These are phyloP conservation scores for Actinidia polygama DNA, from an alignment of 179 eudicot genomes.

Conservation along the genomic window DNA sequence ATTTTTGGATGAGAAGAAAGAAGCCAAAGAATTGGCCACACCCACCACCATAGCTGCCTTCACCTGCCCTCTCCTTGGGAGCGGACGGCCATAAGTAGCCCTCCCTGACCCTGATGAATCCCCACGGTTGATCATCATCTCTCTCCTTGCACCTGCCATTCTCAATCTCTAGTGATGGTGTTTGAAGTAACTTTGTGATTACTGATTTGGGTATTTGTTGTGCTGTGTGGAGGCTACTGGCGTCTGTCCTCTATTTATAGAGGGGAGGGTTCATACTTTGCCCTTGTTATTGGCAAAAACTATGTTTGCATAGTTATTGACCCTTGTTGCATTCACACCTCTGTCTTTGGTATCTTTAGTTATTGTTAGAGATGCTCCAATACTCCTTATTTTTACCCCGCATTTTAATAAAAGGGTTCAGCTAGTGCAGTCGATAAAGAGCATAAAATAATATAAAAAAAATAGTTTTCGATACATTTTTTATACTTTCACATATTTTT, in stretches of 20 bases:
- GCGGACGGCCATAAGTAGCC: not conserved
- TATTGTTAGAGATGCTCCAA: too few relatives aligned
- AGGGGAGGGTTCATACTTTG: not conserved
- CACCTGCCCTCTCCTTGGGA: slow-evolving; percentile 6
- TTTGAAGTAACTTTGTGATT: too few relatives aligned
- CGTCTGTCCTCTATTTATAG: not conserved
- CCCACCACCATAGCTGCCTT: slow-evolving; percentile 24
- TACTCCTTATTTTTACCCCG: too few relatives aligned
- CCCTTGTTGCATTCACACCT: not conserved
- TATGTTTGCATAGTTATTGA: not conserved
- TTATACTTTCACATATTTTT: too few relatives aligned
- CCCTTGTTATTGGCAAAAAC: not conserved
- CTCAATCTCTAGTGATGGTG: not conserved
- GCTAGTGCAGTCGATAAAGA: too few relatives aligned
- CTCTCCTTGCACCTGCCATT: slow-evolving; percentile 12
- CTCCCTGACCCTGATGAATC: not conserved
- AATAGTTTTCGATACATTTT: too few relatives aligned
- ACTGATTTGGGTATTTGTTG: too few relatives aligned
- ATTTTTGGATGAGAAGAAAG: slow-evolving; percentile 20
- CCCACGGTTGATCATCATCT: not conserved
- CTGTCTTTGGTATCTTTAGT: not conserved
- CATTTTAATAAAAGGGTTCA: too few relatives aligned
- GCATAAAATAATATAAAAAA: too few relatives aligned
- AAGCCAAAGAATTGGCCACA: slow-evolving; percentile 26
- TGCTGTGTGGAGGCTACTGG: not conserved